Base-by-base conservation (phyloP, 2,329 filamentous ascomycete species). In the Paecilomyces dactylethromorphus region DNA sequence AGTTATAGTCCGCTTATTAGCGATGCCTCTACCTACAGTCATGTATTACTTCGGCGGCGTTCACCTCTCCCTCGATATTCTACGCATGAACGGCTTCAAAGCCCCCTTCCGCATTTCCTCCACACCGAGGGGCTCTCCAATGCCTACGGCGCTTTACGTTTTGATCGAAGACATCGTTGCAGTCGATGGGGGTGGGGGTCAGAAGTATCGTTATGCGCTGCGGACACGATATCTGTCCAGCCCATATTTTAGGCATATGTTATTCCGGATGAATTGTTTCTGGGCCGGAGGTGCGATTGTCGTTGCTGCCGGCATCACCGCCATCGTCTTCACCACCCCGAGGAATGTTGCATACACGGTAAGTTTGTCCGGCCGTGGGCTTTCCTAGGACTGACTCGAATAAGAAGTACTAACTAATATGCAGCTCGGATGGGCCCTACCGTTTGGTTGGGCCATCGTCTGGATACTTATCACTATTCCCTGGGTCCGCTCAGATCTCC, bases 151-250 rank as follows among this genome's bases (percentile, higher is more conserved):
- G 2, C 79, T 83, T 1, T 86, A 87, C 64, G 87, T 86, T 55
- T 78, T 89, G 31, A 82, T 88, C 26, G 87, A 89, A 71, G 87
- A 89, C 65, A 80, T 88, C 24, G 81, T 87, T 13, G 85, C 84
- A 3, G 87, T 89, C 49, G 87, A 89, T 66, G 86, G 84, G 21
- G 81, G 79, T 3, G 86, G 84, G 10, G 83, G 82, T 1, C 77
- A 80, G 58, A 78, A 74, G 1, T 86, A 81, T 62, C 76, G 83
- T 52, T 74, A 79, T 64, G 79, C 79, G 0, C 66, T 85, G 21
- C 73, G 79, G 55, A 78, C 75, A 45, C 74, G 83, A 61, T 85
- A 84, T 62, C 73, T 80, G 12, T 79, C 79, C 3, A 85, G 82
- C 58, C 77, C 77, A 57, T 76, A 78, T 56, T 85, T 86, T 64